Evolutionary conservation across 2,329 filamentous ascomycete species (phyloP).

Genomic region (Trichoderma citrinoviride): DNA sequence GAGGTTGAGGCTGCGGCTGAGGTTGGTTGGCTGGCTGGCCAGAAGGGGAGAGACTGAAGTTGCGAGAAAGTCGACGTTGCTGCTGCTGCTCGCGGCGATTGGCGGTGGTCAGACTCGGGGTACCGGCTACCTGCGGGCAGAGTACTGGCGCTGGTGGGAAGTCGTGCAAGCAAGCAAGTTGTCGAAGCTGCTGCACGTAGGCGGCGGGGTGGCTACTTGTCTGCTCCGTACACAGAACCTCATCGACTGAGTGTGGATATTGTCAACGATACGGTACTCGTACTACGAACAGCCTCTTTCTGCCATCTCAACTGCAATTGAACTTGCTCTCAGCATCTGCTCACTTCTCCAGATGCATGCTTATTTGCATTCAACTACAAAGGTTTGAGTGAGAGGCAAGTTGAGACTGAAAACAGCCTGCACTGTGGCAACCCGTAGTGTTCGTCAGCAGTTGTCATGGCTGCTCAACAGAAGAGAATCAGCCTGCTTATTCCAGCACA

Average conservation of each 20-base stretch:
- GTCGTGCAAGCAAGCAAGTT: too few relatives aligned
- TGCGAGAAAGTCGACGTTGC: neutral
- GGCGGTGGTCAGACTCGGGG: neutral
- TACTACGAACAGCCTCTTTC: neutral
- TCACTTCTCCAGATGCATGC: too few relatives aligned
- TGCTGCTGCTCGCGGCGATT: neutral
- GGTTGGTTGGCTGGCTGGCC: neutral
- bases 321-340: too few relatives aligned
- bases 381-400: too few relatives aligned
- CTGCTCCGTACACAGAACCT: neutral
- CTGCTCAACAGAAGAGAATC: too few relatives aligned
- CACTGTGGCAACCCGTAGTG: neutral
- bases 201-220: neutral
- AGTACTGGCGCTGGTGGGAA: too few relatives aligned
- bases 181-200: neutral
- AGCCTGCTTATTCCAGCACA: too few relatives aligned
- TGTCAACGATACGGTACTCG: neutral
- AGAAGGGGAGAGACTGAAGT: too few relatives aligned
- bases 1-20: slow-evolving; percentile 27
- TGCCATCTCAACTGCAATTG: neutral
- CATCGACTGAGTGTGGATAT: neutral
- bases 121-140: neutral
- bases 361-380: too few relatives aligned
- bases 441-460: neutral
- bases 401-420: too few relatives aligned